Evolutionary conservation across 1,284 basidiomycete species (phyloP).

Genomic region (Ganoderma lingzhi): DNA sequence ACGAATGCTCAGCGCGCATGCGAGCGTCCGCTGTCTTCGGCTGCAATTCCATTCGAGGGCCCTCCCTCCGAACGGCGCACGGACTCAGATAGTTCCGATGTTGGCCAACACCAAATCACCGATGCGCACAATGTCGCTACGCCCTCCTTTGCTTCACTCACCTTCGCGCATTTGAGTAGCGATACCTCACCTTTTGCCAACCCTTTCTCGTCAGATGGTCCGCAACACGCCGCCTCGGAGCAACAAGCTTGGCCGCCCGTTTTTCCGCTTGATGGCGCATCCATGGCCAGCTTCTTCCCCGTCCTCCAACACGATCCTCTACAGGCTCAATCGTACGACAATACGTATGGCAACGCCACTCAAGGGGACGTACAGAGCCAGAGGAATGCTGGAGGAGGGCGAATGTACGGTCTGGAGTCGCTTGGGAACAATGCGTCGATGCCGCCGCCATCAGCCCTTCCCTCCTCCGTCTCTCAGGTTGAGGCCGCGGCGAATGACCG

Average conservation of each 20-base stretch:
- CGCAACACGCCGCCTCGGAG: neutral
- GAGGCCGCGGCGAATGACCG: neutral
- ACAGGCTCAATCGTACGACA: neutral
- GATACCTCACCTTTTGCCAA: neutral
- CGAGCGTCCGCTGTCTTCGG: neutral
- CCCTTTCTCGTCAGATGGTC: neutral
- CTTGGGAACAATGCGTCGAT: neutral
- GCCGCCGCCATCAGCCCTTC: neutral
- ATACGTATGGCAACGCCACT: neutral
- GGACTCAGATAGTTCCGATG: neutral
- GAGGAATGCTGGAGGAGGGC: neutral
- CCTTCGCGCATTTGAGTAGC: neutral
- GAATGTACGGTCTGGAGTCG: neutral
- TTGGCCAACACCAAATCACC: neutral
- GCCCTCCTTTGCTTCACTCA: neutral
- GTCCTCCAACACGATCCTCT: neutral
- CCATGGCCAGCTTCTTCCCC: neutral
- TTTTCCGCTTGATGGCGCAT: neutral
- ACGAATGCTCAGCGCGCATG: too few species aligned
- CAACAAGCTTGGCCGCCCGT: neutral
- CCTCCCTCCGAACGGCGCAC: neutral
- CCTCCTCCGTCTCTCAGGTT: neutral
- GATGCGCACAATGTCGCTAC: neutral
- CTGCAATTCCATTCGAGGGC: neutral
- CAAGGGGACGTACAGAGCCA: neutral